A percentile compares a stretch with the other conserved stretches of the same genome.
Evolutionary conservation across 2,329 filamentous ascomycete species (phyloP).

Genomic region (Alternaria consortialis): DNA sequence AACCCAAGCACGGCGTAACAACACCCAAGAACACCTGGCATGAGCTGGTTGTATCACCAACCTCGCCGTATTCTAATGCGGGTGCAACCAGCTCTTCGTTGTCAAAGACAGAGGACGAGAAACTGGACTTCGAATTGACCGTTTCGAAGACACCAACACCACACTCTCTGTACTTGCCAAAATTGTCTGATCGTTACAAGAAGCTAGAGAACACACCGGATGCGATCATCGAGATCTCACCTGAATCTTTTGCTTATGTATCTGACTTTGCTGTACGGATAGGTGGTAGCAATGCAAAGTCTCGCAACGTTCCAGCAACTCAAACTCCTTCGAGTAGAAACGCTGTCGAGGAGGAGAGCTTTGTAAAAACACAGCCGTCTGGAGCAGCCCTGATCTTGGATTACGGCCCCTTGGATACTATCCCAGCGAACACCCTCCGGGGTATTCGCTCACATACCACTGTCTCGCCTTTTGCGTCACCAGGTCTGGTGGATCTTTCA

Average conservation of each 20-base stretch:
- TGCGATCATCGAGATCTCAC: constrained; percentile 87
- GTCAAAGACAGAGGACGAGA: constrained; percentile 28
- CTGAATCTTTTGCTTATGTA: constrained; percentile 82
- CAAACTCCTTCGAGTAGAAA: constrained; percentile 46
- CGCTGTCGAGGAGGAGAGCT: constrained; percentile 21
- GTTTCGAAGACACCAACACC: constrained; percentile 78
- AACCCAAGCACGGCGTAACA: constrained; percentile 50
- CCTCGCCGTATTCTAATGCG: constrained; percentile 55
- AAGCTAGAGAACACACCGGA: constrained; percentile 72
- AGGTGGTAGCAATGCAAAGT: constrained; percentile 65
- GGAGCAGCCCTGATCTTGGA: constrained; percentile 96
- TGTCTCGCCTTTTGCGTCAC: constrained; percentile 80
- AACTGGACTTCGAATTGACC: constrained; percentile 87
- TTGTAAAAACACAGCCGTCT: constrained; percentile 69
- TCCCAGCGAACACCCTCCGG: constrained; percentile 88
- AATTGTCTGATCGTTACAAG: constrained; percentile 80
- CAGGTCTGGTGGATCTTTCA: constrained; percentile 86
- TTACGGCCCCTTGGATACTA: constrained; percentile 81
- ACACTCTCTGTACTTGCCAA: constrained; percentile 84
- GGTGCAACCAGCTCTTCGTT: constrained; percentile 16
- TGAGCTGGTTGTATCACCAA: constrained; percentile 55
- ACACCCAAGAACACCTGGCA: constrained; percentile 52
- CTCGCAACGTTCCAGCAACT: constrained; percentile 43
- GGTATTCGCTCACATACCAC: constrained; percentile 81
- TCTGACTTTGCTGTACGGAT: constrained; percentile 85